Conservation (phyloP, 116 monocot species). For the Zostera marina region DNA sequence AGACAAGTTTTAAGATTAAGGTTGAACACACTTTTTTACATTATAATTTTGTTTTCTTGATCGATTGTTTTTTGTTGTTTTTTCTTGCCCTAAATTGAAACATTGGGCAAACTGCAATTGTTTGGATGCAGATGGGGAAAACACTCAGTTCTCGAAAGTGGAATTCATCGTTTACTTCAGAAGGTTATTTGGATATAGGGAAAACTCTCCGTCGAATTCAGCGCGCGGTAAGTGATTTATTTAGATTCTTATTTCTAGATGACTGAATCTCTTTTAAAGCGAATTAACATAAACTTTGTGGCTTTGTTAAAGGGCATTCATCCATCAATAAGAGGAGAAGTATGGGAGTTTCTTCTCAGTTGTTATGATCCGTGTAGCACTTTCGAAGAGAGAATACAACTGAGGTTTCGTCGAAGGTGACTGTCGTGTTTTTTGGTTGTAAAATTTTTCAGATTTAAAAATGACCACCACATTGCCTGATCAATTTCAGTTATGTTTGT, state of each 20-base stretch:
- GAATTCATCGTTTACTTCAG: constrained; percentile 62
- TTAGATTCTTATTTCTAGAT: neutral
- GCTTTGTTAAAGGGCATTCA: constrained; percentile 57
- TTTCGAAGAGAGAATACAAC: constrained; percentile 67
- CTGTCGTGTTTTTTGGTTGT: neutral
- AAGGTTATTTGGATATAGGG: constrained; percentile 75
- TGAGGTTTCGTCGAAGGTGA: constrained; percentile 63
- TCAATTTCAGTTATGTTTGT: neutral
- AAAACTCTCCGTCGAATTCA: constrained; percentile 65
- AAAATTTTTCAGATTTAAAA: neutral
- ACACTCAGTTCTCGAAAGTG: constrained; percentile 45
- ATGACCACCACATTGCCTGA: no score
- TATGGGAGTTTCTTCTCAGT: constrained; percentile 95
- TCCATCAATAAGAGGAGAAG: constrained; percentile 93
- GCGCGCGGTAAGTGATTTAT: constrained; percentile 37
- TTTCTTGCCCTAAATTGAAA: no score
- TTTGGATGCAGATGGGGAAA: constrained; percentile 34
- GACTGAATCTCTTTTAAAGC: no score
- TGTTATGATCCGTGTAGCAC: constrained; percentile 85
- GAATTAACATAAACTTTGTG: no score
- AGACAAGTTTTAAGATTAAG: constrained; percentile 82
- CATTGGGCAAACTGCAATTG: no score
- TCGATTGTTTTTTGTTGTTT: no score
- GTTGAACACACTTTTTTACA: constrained; percentile 10
- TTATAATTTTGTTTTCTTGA: neutral